Percentiles rank a stretch among this genome's conserved stretches.
Conservation (phyloP, 2,329 filamentous ascomycete genomes). For the Trichoderma koningii region DNA sequence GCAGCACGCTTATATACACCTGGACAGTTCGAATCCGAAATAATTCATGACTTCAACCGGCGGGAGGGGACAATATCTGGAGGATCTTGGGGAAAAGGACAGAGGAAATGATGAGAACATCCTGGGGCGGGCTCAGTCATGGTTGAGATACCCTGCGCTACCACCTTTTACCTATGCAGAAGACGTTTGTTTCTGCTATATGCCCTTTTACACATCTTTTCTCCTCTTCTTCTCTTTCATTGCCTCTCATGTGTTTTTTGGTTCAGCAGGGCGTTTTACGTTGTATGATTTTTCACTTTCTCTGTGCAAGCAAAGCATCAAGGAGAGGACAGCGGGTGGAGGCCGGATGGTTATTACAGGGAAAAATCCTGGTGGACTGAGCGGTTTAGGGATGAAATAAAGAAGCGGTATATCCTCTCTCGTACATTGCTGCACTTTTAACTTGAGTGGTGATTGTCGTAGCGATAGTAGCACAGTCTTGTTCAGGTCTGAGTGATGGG, state of each 20-base stretch:
- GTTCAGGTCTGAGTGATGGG: no score
- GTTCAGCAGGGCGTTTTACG: constrained; percentile 30
- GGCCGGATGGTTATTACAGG: neutral
- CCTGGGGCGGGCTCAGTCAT: constrained; percentile 17
- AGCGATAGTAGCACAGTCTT: no score
- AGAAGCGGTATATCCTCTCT: no score
- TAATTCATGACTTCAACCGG: constrained; percentile 34
- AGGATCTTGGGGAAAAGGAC: constrained; percentile 29
- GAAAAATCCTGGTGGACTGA: no score
- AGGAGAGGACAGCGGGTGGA: constrained; percentile 1
- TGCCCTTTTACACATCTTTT: constrained; percentile 36
- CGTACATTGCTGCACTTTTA: no score
- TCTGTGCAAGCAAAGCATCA: neutral
- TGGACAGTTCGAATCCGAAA: constrained; percentile 53
- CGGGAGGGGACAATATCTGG: neutral
- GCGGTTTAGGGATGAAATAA: no score
- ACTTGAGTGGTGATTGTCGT: no score
- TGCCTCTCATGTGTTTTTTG: constrained; percentile 1
- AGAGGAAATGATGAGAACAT: constrained; percentile 12
- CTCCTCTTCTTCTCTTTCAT: neutral
- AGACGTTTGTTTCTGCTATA: constrained; percentile 32
- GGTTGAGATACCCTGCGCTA: constrained; percentile 39
- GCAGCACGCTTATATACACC: constrained; percentile 57
- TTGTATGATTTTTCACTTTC: neutral
- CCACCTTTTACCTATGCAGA: constrained; percentile 26